Conservation (phyloP, 202 grass and related monocot genomes). For the Elaeis oleifera region DNA sequence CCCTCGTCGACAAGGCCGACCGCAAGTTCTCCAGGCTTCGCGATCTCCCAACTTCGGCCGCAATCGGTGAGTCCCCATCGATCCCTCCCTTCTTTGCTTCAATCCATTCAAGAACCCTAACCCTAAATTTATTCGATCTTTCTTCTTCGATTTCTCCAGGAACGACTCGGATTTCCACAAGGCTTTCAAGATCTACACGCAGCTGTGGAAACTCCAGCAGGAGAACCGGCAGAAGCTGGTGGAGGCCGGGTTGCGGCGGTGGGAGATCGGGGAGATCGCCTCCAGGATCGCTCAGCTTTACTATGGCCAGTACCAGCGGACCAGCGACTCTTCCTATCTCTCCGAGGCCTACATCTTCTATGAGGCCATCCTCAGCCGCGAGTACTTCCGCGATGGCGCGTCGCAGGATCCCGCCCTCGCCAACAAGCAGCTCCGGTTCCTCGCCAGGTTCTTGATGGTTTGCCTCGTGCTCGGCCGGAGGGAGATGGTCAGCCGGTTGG, state of each 20-base stretch:
- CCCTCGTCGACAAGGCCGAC: slow-evolving; percentile 87
- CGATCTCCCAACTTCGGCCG: slow-evolving; percentile 66
- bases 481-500: slow-evolving; percentile 46
- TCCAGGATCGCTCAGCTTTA: slow-evolving; percentile 87
- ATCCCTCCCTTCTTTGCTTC: neutral
- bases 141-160: slow-evolving; percentile 15
- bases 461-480: slow-evolving; percentile 64
- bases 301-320: slow-evolving; percentile 88
- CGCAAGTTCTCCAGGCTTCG: slow-evolving; percentile 81
- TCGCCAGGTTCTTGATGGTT: slow-evolving; percentile 81
- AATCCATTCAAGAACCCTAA: neutral
- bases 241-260: slow-evolving; percentile 68
- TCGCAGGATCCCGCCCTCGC: slow-evolving; percentile 36
- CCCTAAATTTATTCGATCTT: neutral
- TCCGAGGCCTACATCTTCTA: slow-evolving; percentile 93
- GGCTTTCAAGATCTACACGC: slow-evolving; percentile 87
- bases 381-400: slow-evolving; percentile 60
- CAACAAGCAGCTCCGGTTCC: slow-evolving; percentile 88
- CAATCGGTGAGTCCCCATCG: slow-evolving; percentile 22
- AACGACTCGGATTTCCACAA: slow-evolving; percentile 68
- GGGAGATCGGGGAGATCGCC: slow-evolving; percentile 89
- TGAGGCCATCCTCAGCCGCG: slow-evolving; percentile 81
- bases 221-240: slow-evolving; percentile 74
- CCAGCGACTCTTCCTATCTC: slow-evolving; percentile 64
- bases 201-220: slow-evolving; percentile 85